These are phyloP conservation scores for Hordeum pubiflorum DNA, from an alignment of 202 grass and related monocot genomes.

Conservation along the genomic window DNA sequence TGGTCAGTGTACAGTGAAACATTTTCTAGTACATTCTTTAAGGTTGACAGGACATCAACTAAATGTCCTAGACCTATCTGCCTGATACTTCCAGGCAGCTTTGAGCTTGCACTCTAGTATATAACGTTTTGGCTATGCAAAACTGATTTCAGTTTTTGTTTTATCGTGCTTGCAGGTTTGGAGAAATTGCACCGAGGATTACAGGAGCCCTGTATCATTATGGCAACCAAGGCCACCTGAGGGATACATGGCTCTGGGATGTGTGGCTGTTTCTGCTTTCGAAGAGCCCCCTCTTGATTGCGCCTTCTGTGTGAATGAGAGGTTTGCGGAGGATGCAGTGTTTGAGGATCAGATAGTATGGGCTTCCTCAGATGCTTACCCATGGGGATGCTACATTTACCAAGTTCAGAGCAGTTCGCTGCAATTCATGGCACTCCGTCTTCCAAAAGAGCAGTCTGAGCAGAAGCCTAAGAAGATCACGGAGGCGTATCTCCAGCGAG, in stretches of 20 bases:
- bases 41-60: not conserved
- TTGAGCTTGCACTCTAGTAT: slow-evolving; percentile 14
- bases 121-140: not conserved
- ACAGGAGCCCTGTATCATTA: slow-evolving; percentile 53
- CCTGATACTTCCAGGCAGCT: not conserved
- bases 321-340: slow-evolving; percentile 45
- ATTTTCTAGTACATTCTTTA: not conserved
- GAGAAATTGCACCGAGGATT: slow-evolving; percentile 86
- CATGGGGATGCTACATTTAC: slow-evolving; percentile 93
- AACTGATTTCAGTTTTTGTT: not conserved
- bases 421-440: slow-evolving; percentile 73
- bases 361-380: slow-evolving; percentile 67
- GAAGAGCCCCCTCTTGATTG: slow-evolving; percentile 58
- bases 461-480: slow-evolving; percentile 53
- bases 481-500: slow-evolving; percentile 21
- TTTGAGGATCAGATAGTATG: slow-evolving; percentile 85
- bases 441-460: slow-evolving; percentile 53
- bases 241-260: slow-evolving; percentile 67
- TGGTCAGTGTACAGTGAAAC: slow-evolving; percentile 50
- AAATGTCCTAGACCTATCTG: not conserved
- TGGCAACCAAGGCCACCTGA: slow-evolving; percentile 80
- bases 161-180: slow-evolving; percentile 47
- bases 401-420: slow-evolving; percentile 66
- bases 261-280: slow-evolving; percentile 63
- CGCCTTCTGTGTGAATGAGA: slow-evolving; percentile 57